A percentile compares a stretch with the other conserved stretches of the same genome.
Conservation (phyloP, 768 basidiomycete genomes). For the Tulasnella sp. region DNA sequence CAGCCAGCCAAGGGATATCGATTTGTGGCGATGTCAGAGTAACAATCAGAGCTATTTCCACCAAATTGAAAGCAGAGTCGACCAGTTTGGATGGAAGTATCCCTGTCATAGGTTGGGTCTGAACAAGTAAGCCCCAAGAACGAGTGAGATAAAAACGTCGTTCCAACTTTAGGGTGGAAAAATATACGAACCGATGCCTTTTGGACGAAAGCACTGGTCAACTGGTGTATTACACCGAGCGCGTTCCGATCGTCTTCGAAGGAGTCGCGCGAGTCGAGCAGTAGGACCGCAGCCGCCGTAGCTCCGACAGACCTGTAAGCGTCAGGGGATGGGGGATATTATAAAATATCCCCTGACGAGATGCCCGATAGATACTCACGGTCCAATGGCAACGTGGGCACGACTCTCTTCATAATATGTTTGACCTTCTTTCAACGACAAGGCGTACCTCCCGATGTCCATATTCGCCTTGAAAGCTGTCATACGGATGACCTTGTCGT, state of each 20-base stretch:
- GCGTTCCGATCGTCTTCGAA: slow-evolving; percentile 14
- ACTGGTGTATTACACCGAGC: not conserved
- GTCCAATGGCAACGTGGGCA: not conserved
- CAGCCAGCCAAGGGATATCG: slow-evolving; percentile 54
- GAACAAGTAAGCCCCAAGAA: too few relatives aligned
- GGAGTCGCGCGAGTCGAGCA: slow-evolving; percentile 10
- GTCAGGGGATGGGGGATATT: not conserved
- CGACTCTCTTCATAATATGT: slow-evolving; percentile 11
- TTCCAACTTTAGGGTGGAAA: not conserved
- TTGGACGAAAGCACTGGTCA: not conserved
- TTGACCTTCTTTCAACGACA: slow-evolving; percentile 4
- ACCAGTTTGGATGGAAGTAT: not conserved
- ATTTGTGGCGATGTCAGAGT: slow-evolving; percentile 59
- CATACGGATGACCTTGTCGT: slow-evolving; percentile 13
- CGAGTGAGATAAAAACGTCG: too few relatives aligned
- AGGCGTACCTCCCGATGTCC: slow-evolving; percentile 1
- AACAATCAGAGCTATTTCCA: slow-evolving; percentile 63
- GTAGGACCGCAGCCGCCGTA: slow-evolving; percentile 1
- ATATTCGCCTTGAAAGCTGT: not conserved
- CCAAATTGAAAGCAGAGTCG: slow-evolving; percentile 48
- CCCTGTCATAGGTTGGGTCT: too few relatives aligned
- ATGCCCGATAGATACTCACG: not conserved
- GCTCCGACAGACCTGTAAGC: not conserved
- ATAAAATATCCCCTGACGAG: not conserved
- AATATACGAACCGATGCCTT: not conserved